Percentiles rank a stretch among this genome's conserved stretches.
Conservation (phyloP, 352 stramenopile genomes). For the Globisporangium echinulatum region DNA sequence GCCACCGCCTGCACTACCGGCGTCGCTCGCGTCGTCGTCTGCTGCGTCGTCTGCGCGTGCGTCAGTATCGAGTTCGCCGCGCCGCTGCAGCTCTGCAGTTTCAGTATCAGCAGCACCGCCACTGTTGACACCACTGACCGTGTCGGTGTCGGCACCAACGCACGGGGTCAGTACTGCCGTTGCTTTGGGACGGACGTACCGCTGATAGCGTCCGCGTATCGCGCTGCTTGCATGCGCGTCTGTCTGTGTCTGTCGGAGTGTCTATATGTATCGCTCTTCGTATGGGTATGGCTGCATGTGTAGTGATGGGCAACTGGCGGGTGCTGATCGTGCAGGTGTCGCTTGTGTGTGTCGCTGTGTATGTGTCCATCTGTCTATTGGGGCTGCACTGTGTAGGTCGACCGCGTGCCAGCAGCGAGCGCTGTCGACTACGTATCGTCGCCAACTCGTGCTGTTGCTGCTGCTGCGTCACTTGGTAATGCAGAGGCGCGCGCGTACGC, state of each 20-base stretch:
- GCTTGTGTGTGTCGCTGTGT: background rate
- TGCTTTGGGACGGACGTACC: too few relatives aligned
- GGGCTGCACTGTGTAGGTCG: background rate
- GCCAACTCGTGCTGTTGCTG: too few relatives aligned
- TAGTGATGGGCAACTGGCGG: too few relatives aligned
- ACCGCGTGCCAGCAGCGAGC: too few relatives aligned
- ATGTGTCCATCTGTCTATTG: background rate
- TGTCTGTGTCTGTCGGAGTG: too few relatives aligned
- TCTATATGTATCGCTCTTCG: too few relatives aligned
- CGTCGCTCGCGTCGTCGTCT: background rate
- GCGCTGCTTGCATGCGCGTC: too few relatives aligned
- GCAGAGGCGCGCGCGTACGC: too few relatives aligned
- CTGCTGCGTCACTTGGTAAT: too few relatives aligned
- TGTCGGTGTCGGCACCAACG: background rate
- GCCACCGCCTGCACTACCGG: background rate
- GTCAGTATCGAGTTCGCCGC: slow-evolving; percentile 7
- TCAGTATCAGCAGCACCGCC: background rate
- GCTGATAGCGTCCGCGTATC: too few relatives aligned
- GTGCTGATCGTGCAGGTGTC: background rate
- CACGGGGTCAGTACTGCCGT: slow-evolving; percentile 11
- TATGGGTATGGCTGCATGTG: too few relatives aligned
- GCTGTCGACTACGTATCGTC: too few relatives aligned
- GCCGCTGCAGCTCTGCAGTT: background rate
- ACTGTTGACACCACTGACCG: background rate
- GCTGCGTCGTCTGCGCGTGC: slow-evolving; percentile 2